A percentile compares a stretch with the other conserved stretches of the same genome.
Evolutionary conservation across 1,139 yeast species (phyloP).

Genomic region (Yamadazyma trypodendri): DNA sequence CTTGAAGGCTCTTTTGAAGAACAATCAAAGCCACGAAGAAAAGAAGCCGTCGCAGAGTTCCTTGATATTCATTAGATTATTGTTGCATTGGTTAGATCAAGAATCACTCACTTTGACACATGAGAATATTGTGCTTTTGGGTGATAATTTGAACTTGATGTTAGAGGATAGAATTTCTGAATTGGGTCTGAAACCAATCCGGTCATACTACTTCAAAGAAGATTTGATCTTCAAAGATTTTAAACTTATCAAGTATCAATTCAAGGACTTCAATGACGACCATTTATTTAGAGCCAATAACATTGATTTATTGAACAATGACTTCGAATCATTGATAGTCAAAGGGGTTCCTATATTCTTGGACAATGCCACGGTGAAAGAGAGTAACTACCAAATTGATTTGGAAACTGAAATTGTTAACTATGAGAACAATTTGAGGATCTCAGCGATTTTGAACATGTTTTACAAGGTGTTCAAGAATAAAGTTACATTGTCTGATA

Average conservation of each 20-base stretch:
- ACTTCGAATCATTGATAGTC: slow-evolving; percentile 21
- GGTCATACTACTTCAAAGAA: slow-evolving; percentile 59
- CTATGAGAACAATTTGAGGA: slow-evolving; percentile 10
- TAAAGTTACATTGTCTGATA: slow-evolving; percentile 3
- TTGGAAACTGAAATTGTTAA: slow-evolving; percentile 5
- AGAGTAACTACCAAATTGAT: slow-evolving; percentile 1
- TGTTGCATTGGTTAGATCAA: slow-evolving; percentile 7
- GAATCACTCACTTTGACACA: neutral
- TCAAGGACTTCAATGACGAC: slow-evolving; percentile 62
- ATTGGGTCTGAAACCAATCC: slow-evolving; percentile 24
- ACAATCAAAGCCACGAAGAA: neutral
- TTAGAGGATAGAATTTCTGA: neutral
- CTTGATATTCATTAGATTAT: slow-evolving; percentile 7
- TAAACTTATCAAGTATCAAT: slow-evolving; percentile 48
- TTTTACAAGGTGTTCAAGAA: slow-evolving; percentile 5
- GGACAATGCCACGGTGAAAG: slow-evolving; percentile 17
- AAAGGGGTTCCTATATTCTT: slow-evolving; percentile 29
- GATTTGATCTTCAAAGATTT: slow-evolving; percentile 65
- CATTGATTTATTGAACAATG: slow-evolving; percentile 34
- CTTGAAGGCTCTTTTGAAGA: slow-evolving; percentile 5
- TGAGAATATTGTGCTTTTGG: slow-evolving; percentile 3
- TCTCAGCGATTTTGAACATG: slow-evolving; percentile 8
- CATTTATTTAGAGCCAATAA: slow-evolving; percentile 33
- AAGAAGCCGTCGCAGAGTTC: neutral
- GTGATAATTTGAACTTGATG: slow-evolving; percentile 1